Percentiles rank a stretch among this genome's conserved stretches.
phyloP scores from a whole-genome alignment of 495 filamentous ascomycete genomes.

The Diplogelasinospora grovesii region DNA sequence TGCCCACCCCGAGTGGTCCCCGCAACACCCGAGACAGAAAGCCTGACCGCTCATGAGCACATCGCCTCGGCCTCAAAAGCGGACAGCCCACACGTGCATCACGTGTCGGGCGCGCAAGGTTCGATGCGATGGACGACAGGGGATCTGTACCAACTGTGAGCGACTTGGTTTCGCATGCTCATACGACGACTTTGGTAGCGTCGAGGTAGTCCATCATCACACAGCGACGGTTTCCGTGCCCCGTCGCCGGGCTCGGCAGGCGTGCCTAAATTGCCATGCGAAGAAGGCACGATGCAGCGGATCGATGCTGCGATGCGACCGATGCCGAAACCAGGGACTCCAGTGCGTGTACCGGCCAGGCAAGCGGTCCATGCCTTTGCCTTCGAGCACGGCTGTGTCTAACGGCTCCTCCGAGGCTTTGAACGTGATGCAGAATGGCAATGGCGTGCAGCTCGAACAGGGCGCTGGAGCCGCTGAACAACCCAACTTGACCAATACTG shows the following conservation, averaged over 20 bases:
- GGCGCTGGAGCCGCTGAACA: constrained; percentile 11
- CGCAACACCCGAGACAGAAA: neutral
- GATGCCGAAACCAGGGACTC: constrained; percentile 40
- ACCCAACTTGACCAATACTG: constrained; percentile 14
- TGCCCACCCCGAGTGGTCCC: neutral
- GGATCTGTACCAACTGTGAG: constrained; percentile 42
- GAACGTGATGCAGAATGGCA: constrained; percentile 10
- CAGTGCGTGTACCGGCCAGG: constrained; percentile 43
- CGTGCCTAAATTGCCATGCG: constrained; percentile 42
- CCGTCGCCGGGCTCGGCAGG: constrained; percentile 41
- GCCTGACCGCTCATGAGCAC: constrained; percentile 16
- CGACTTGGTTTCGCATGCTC: constrained; percentile 43
- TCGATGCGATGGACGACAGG: constrained; percentile 41
- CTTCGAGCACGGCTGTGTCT: constrained; percentile 1
- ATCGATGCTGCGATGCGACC: constrained; percentile 39
- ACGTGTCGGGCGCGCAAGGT: constrained; percentile 46
- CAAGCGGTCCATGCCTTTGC: constrained; percentile 30
- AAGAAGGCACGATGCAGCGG: constrained; percentile 45
- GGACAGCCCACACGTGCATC: constrained; percentile 31
- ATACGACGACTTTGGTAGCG: constrained; percentile 33
- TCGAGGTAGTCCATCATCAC: constrained; percentile 19
- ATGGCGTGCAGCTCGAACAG: constrained; percentile 5
- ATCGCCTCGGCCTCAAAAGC: constrained; percentile 25
- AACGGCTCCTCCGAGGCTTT: neutral
- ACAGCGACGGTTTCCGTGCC: constrained; percentile 30